phyloP scores from a whole-genome alignment of 1,284 basidiomycete species.

The Ganoderma lingzhi region DNA sequence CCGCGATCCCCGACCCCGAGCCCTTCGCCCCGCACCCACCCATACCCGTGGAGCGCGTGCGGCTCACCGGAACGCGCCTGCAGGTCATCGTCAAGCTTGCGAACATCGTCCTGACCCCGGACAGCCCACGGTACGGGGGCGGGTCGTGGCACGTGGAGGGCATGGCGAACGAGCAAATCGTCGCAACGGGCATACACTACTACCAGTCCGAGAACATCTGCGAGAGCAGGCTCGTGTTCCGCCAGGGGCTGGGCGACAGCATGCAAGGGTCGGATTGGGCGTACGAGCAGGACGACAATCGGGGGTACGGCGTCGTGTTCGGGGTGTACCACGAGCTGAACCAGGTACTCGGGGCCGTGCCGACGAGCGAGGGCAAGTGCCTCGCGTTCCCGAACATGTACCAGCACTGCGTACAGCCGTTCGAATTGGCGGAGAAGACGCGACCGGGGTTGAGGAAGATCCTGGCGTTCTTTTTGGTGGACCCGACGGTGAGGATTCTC shows the following conservation, averaged over 20 bases:
- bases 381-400: conserved; percentile 15
- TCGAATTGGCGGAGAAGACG: conserved; percentile 33
- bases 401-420: conserved; percentile 31
- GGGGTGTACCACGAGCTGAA: conserved; percentile 1
- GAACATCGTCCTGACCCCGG: conserved; percentile 11
- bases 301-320: conserved; percentile 4
- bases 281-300: conserved; percentile 1
- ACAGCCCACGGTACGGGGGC: background rate
- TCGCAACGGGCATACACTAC: conserved; percentile 33
- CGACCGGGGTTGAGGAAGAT: conserved; percentile 7
- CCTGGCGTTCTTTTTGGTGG: conserved; percentile 7
- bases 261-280: background rate
- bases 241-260: background rate
- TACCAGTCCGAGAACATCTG: conserved; percentile 10
- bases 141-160: conserved; percentile 16
- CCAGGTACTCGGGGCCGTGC: conserved; percentile 7
- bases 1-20: conserved; percentile 2
- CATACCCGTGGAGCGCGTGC: conserved; percentile 12
- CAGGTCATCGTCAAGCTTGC: conserved; percentile 52
- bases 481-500: conserved; percentile 19
- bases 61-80: conserved; percentile 27
- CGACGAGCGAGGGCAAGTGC: conserved; percentile 12
- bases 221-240: conserved; percentile 12
- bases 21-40: conserved; percentile 5
- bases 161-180: conserved; percentile 14